phyloP scores from a whole-genome alignment of 2,329 filamentous ascomycete genomes.

The Aspergillus sergii region DNA sequence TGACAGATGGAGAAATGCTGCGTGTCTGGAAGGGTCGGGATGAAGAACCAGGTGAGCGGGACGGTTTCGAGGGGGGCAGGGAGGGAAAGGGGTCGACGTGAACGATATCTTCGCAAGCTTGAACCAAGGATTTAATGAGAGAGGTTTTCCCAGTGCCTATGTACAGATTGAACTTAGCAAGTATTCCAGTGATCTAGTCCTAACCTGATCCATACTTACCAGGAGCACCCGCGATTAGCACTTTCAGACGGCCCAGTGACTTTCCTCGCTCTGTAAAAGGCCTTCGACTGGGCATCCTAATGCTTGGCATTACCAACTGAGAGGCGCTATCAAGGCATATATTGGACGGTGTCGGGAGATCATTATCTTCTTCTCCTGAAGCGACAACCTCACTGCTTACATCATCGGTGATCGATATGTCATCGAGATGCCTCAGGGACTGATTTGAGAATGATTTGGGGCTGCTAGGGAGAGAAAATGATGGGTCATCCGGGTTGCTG shows the following conservation, averaged over 20 bases:
- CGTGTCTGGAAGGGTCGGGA: slow-evolving; percentile 23
- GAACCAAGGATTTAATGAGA: slow-evolving; percentile 83
- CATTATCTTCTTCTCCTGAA: slow-evolving; percentile 60
- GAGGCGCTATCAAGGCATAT: slow-evolving; percentile 43
- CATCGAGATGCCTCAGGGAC: slow-evolving; percentile 61
- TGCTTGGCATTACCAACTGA: slow-evolving; percentile 98
- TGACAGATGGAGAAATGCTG: slow-evolving; percentile 44
- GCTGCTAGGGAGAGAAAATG: slow-evolving; percentile 58
- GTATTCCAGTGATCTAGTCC: not conserved
- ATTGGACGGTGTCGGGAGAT: slow-evolving; percentile 28
- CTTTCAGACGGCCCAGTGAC: slow-evolving; percentile 79
- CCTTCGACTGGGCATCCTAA: slow-evolving; percentile 83
- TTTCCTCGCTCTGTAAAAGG: slow-evolving; percentile 90
- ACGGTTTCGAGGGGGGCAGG: slow-evolving; percentile 19
- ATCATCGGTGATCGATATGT: slow-evolving; percentile 58
- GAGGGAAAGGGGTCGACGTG: slow-evolving; percentile 71
- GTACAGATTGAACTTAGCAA: not conserved
- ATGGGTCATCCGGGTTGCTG: slow-evolving; percentile 50
- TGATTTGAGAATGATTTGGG: slow-evolving; percentile 63
- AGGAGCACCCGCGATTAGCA: slow-evolving; percentile 80
- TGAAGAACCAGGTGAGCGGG: slow-evolving; percentile 25
- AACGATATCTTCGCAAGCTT: slow-evolving; percentile 86
- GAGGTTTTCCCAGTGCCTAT: slow-evolving; percentile 85
- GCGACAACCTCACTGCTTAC: slow-evolving; percentile 57
- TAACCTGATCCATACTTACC: slow-evolving; percentile 53